Conservation (phyloP, 441 rosid genomes). For the Brassica balearica region DNA sequence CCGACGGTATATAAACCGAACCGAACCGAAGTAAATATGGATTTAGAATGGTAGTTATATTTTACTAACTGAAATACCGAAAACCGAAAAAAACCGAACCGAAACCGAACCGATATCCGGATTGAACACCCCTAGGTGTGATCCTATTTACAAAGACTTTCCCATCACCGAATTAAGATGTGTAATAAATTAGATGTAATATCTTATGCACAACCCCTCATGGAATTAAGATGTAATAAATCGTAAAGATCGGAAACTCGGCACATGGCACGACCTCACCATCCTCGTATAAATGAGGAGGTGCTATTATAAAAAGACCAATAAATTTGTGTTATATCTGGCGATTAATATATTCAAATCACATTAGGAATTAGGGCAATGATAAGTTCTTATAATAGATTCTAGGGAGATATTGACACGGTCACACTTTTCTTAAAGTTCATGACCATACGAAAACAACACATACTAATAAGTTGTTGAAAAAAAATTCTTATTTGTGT, state of each 20-base stretch:
- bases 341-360: neutral
- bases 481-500: neutral
- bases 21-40: no score
- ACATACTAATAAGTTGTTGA: neutral
- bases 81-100: no score
- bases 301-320: conserved; percentile 5
- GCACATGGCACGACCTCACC: conserved; percentile 38
- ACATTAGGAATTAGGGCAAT: neutral
- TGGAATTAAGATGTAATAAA: neutral
- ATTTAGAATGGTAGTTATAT: no score
- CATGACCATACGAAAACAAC: neutral
- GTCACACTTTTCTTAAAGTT: neutral
- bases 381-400: neutral
- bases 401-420: neutral
- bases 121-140: no score
- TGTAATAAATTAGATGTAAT: neutral
- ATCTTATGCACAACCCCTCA: neutral
- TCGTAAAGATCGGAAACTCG: neutral
- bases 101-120: no score
- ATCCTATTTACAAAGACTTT: neutral
- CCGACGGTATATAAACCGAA: no score
- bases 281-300: conserved; percentile 9
- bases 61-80: no score
- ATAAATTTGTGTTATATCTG: neutral
- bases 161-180: neutral